Percentiles rank a stretch among this genome's conserved stretches.
phyloP scores from a whole-genome alignment of 768 basidiomycete species.

The Collybiopsis confluens region DNA sequence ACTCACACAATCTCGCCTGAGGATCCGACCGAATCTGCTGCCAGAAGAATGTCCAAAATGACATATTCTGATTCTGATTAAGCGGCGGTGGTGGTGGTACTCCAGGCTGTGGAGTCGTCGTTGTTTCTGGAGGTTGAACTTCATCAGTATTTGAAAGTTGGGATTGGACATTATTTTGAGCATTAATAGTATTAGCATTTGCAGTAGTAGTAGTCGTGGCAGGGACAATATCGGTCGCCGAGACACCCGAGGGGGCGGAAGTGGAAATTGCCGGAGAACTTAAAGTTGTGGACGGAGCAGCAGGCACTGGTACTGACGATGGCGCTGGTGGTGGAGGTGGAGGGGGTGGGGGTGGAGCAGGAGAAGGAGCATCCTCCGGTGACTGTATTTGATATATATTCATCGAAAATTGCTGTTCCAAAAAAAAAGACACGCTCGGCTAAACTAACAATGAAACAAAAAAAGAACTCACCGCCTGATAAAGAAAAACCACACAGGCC shows the following conservation, averaged over 20 bases:
- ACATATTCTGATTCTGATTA: constrained; percentile 9
- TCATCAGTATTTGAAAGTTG: too few relatives aligned
- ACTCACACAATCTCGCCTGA: constrained; percentile 67
- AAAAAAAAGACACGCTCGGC: not conserved
- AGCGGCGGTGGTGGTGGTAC: constrained; percentile 10
- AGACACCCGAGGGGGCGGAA: not conserved
- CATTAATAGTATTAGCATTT: too few relatives aligned
- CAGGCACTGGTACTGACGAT: constrained; percentile 15
- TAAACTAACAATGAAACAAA: not conserved
- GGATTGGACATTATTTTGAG: too few relatives aligned
- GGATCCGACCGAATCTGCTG: constrained; percentile 64
- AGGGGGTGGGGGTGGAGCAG: constrained; percentile 25
- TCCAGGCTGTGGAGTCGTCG: constrained; percentile 13
- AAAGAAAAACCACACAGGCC: constrained; percentile 72
- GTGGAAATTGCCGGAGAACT: constrained; percentile 1
- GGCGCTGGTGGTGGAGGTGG: constrained; percentile 11
- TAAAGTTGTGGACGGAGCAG: not conserved
- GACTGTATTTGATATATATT: constrained; percentile 81
- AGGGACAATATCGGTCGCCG: not conserved
- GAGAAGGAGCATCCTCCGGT: constrained; percentile 51
- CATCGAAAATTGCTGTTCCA: constrained; percentile 74
- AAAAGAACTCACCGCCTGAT: constrained; percentile 65
- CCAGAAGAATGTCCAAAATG: constrained; percentile 46
- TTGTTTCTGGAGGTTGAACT: too few relatives aligned
- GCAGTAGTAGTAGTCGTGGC: too few relatives aligned